These are phyloP conservation scores for Psilocybe azurescens DNA, from an alignment of 768 basidiomycete genomes.

Conservation along the genomic window DNA sequence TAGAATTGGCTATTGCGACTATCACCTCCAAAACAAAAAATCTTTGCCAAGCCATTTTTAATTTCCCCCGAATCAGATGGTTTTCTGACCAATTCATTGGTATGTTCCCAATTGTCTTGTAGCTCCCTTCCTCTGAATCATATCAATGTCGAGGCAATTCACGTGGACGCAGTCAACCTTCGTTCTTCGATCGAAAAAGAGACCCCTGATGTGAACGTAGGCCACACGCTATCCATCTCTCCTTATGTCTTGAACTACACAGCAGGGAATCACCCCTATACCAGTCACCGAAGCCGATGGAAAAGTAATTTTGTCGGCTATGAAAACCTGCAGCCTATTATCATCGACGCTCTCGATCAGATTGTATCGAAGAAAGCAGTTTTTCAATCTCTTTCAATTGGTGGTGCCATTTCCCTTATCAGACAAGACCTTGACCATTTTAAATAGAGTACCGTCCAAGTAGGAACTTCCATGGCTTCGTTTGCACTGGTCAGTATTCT, in stretches of 20 bases:
- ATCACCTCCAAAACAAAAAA: constrained; percentile 32
- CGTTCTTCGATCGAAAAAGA: constrained; percentile 27
- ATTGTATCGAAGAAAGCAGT: constrained; percentile 32
- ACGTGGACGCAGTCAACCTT: constrained; percentile 26
- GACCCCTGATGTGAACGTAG: constrained; percentile 33
- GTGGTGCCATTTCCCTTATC: constrained; percentile 15
- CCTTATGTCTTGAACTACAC: background rate
- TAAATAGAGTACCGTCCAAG: constrained; percentile 26
- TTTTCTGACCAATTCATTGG: constrained; percentile 29
- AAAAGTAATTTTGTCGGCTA: constrained; percentile 23
- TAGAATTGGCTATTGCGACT: constrained; percentile 33
- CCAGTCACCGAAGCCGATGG: constrained; percentile 30
- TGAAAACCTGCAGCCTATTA: constrained; percentile 20
- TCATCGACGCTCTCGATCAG: constrained; percentile 22
- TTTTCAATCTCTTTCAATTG: constrained; percentile 26
- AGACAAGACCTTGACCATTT: constrained; percentile 26
- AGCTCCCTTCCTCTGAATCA: background rate
- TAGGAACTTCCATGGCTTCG: constrained; percentile 31
- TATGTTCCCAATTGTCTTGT: constrained; percentile 13
- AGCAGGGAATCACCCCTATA: constrained; percentile 13
- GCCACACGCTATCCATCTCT: background rate
- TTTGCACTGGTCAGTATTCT: constrained; percentile 30
- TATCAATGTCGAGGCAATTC: constrained; percentile 25
- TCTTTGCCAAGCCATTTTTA: constrained; percentile 35
- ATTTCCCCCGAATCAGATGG: constrained; percentile 33